Evolutionary conservation across 1,139 yeast species (phyloP).

Genomic region (Geotrichum candidum): DNA sequence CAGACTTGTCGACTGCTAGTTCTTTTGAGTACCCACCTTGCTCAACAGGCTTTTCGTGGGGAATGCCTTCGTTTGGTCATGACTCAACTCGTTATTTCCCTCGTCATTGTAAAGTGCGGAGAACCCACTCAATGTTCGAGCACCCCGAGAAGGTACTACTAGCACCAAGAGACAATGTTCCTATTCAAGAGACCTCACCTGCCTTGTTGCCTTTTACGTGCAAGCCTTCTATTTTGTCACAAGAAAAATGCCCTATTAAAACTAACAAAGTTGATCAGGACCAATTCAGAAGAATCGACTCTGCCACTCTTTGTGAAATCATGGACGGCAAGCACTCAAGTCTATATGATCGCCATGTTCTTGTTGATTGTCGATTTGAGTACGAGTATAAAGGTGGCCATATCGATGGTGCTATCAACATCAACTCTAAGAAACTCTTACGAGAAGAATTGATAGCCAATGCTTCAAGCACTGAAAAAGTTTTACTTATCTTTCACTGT

Average conservation of each 20-base stretch:
- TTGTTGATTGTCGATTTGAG: slow-evolving; percentile 86
- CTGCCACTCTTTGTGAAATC: slow-evolving; percentile 56
- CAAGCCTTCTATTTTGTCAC: slow-evolving; percentile 12
- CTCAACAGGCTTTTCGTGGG: slow-evolving; percentile 9
- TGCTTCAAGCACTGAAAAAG: slow-evolving; percentile 30
- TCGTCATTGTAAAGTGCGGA: slow-evolving; percentile 40
- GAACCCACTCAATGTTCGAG: slow-evolving; percentile 65
- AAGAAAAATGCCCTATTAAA: slow-evolving; percentile 26
- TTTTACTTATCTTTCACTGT: slow-evolving; percentile 78
- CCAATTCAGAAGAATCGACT: slow-evolving; percentile 67
- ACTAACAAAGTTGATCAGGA: slow-evolving; percentile 47
- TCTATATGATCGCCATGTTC: slow-evolving; percentile 52
- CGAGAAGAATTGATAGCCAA: slow-evolving; percentile 40
- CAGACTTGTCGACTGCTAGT: neutral
- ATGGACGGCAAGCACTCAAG: slow-evolving; percentile 51
- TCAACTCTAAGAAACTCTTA: slow-evolving; percentile 62
- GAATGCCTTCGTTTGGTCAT: slow-evolving; percentile 12
- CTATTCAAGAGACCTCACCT: slow-evolving; percentile 9
- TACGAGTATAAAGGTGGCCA: slow-evolving; percentile 94
- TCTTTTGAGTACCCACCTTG: neutral
- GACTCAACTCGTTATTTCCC: slow-evolving; percentile 17
- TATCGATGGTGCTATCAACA: slow-evolving; percentile 72
- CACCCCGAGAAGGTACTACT: slow-evolving; percentile 37
- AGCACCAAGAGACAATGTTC: slow-evolving; percentile 17
- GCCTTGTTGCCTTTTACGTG: slow-evolving; percentile 6